Evolutionary conservation across 2,329 filamentous ascomycete genomes (phyloP), one percentile per base, ranked within the genome.

Genomic region (Colletotrichum australisinense): DNA sequence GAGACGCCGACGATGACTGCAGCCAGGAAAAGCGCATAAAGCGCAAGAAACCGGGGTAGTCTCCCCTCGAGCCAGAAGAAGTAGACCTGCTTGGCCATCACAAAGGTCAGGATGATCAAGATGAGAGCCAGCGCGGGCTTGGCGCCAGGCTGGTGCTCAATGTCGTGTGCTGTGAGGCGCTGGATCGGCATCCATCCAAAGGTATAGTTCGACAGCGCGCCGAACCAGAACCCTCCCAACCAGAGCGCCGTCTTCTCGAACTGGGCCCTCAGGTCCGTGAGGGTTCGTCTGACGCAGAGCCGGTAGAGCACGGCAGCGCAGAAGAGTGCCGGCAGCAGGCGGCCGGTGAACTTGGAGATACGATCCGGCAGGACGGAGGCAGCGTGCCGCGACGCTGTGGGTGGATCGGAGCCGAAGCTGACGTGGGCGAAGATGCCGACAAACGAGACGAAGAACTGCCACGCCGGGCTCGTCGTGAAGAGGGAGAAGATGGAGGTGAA

Each of bases 101-200:
- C 92, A 74, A 84, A 82, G 71, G 92, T 83, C 4, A 99, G 87
- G 1, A 92, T 81, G 6, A 94, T 85, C 42, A 98, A 86, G 73
- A 99, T 93, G 68, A 94, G 88, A 46, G 94, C 90, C 59, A 98
- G 85, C 0, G 97, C 96, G 1, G 94, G 88, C 70, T 94, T 92
- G 0, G 96, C 97, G 12, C 97, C 96, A 0, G 97, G 96, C 80
- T 98, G 95, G 76, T 95, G 92, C 63, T 93, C 85, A 59, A 99
- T 90, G 80, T 99, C 97, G 80, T 97, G 95, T 0, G 93, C 92
- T 4, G 94, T 98, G 16, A 99, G 88, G 2, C 97, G 93, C 81
- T 95, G 91, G 76, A 99, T 97, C 0, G 97, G 97, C 75, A 99
- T 98, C 83, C 94, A 93, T 78, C 95, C 94, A 78, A 99, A 94